A percentile compares a stretch with the other conserved stretches of the same genome.
These are phyloP conservation scores for Coemansia sp. DNA, from an alignment of 192 early-diverging fungal species.

Conservation along the genomic window DNA sequence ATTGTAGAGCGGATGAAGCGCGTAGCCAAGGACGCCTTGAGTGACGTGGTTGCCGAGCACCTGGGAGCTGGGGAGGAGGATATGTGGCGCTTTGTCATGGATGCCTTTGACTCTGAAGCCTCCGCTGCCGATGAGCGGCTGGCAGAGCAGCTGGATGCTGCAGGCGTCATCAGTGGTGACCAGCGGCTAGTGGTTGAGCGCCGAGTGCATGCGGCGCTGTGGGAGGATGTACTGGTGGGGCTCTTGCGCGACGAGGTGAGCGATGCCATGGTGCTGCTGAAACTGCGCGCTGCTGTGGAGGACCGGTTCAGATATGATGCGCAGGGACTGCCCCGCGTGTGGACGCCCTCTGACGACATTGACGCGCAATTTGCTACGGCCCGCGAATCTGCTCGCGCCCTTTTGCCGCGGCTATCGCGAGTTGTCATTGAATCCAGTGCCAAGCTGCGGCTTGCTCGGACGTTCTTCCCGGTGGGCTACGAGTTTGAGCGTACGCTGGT, in stretches of 20 bases:
- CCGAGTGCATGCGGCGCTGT: slow-evolving; percentile 61
- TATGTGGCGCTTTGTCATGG: slow-evolving; percentile 75
- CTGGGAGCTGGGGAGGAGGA: slow-evolving; percentile 62
- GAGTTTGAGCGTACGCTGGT: slow-evolving; percentile 62
- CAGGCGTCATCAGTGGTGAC: slow-evolving; percentile 48
- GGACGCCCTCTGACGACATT: slow-evolving; percentile 94
- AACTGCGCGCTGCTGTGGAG: slow-evolving; percentile 81
- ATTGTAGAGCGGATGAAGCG: slow-evolving; percentile 17
- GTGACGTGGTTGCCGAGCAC: slow-evolving; percentile 67
- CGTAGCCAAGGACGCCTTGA: slow-evolving; percentile 51
- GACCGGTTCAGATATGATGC: slow-evolving; percentile 94
- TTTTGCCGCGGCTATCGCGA: slow-evolving; percentile 70
- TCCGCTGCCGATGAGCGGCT: slow-evolving; percentile 56
- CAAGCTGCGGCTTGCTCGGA: background rate
- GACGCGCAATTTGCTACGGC: slow-evolving; percentile 79
- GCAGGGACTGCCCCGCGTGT: slow-evolving; percentile 87
- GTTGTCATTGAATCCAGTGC: slow-evolving; percentile 53
- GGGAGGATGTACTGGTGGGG: slow-evolving; percentile 68
- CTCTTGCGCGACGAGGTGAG: slow-evolving; percentile 77
- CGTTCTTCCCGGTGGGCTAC: slow-evolving; percentile 52
- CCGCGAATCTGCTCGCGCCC: slow-evolving; percentile 61
- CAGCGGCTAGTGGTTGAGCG: slow-evolving; percentile 54
- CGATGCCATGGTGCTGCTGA: slow-evolving; percentile 79
- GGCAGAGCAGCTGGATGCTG: slow-evolving; percentile 18
- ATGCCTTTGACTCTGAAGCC: slow-evolving; percentile 56